Evolutionary conservation across 2,329 filamentous ascomycete species (phyloP).

Genomic region (Plectosphaerella sp.): DNA sequence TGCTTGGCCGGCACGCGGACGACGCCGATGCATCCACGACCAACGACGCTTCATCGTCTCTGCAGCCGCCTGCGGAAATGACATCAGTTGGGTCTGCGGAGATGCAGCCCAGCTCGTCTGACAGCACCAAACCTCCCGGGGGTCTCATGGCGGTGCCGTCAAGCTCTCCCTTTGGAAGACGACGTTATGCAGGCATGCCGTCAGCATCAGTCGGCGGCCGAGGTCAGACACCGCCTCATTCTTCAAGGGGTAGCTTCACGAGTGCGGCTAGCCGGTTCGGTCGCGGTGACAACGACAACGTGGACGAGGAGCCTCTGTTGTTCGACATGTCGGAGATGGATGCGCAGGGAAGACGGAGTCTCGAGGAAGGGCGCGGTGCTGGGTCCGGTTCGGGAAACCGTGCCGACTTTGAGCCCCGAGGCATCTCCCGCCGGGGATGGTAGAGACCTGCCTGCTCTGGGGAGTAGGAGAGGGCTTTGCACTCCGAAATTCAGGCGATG

Average conservation of each 20-base stretch:
- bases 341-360: slow-evolving; percentile 50
- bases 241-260: slow-evolving; percentile 40
- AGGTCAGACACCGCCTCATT: slow-evolving; percentile 38
- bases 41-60: slow-evolving; percentile 5
- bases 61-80: slow-evolving; percentile 40
- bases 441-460: slow-evolving; percentile 5
- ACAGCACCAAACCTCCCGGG: slow-evolving; percentile 38
- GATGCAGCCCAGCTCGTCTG: slow-evolving; percentile 35
- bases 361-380: slow-evolving; percentile 47
- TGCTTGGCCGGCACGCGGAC: slow-evolving; percentile 46
- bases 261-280: slow-evolving; percentile 32
- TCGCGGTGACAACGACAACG: slow-evolving; percentile 42
- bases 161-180: slow-evolving; percentile 40
- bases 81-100: slow-evolving; percentile 31
- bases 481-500: background rate
- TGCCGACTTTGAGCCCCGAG: slow-evolving; percentile 32
- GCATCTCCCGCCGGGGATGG: slow-evolving; percentile 32
- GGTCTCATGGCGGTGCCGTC: slow-evolving; percentile 36
- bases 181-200: slow-evolving; percentile 40
- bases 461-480: slow-evolving; percentile 4
- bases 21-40: slow-evolving; percentile 19
- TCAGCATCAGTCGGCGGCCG: slow-evolving; percentile 23
- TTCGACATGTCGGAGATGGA: slow-evolving; percentile 73
- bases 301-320: slow-evolving; percentile 64
- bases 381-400: slow-evolving; percentile 28